Evolutionary conservation across 2,329 filamentous ascomycete genomes (phyloP), one percentile per base, ranked within the genome.

Genomic region (Fusarium succisae): DNA sequence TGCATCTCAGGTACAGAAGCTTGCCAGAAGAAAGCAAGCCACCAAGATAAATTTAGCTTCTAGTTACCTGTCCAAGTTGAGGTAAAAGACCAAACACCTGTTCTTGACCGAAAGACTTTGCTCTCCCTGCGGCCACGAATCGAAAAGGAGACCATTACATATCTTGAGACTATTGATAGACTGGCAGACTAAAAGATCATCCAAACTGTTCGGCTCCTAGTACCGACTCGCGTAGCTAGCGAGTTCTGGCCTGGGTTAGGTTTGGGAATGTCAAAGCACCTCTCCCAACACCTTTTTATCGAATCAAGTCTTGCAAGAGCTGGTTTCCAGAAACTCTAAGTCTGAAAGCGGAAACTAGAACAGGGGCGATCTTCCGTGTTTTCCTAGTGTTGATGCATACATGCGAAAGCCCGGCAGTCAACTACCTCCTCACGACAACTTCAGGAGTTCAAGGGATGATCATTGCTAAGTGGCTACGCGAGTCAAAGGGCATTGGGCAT

Each of bases 41-140:
- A 48, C 38, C 48, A 57, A 47, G 66, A 63, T 73, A 74, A 71
- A 55, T 56, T 67, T 73, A 73, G 70, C 61, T 54, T n/a, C 45
- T 38, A 35, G 32, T 35, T 9, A 35, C 45, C 35, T 39, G 22
- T 35, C 45, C 39, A 30, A 24, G 12, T 45, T 26, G 32, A 32
- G 30, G 47, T 41, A 30, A n/a, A 37, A 41, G 39, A 51, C 24
- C 39, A 54, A 43, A n/a, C 22, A 54, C 48, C 51, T 44, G 26
- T 13, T 30, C n/a, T 35, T n/a, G 28, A 26, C 58, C 43, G 10
- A 22, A 39, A 38, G 41, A 68, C 41, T 44, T 47, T 62, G 59
- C 55, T 51, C 38, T 53, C 70, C 44, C 71, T 57, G 41, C 41
- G 47, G 47, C 45, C 51, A 54, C 32, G 44, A 56, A 45, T 45